Conservation (phyloP, 768 basidiomycete species). For the Suillus tomentosus region DNA sequence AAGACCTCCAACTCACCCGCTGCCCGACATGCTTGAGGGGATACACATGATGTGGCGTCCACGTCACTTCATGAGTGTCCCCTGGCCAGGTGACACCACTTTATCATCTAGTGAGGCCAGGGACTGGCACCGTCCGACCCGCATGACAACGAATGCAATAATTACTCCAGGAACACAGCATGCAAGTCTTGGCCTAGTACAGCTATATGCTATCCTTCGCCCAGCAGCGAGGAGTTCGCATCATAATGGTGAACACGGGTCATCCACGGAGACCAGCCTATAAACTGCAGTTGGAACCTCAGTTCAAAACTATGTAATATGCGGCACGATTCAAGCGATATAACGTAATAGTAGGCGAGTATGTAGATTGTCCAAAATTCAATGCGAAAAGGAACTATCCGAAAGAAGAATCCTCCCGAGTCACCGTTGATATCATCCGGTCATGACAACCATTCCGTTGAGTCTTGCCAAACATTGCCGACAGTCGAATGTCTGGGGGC, state of each 20-base stretch:
- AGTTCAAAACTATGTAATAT: background rate
- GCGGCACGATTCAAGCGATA: constrained; percentile 1
- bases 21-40: too few relatives aligned
- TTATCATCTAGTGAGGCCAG: too few relatives aligned
- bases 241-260: background rate
- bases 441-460: constrained; percentile 10
- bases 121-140: background rate
- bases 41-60: background rate
- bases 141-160: too few relatives aligned
- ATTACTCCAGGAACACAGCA: background rate
- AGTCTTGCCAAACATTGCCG: constrained; percentile 22
- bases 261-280: background rate
- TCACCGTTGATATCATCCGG: constrained; percentile 10
- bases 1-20: too few relatives aligned
- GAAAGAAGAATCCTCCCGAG: constrained; percentile 5
- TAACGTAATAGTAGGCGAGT: constrained; percentile 1
- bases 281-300: background rate
- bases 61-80: background rate
- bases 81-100: background rate
- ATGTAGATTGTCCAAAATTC: constrained; percentile 6
- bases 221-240: background rate
- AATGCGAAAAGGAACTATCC: background rate
- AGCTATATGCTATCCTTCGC: background rate
- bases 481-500: constrained; percentile 53
- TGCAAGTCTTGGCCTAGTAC: background rate